Evolutionary conservation across 768 basidiomycete genomes (phyloP), one percentile per base, ranked within the genome.

Genomic region (Collybia nuda): DNA sequence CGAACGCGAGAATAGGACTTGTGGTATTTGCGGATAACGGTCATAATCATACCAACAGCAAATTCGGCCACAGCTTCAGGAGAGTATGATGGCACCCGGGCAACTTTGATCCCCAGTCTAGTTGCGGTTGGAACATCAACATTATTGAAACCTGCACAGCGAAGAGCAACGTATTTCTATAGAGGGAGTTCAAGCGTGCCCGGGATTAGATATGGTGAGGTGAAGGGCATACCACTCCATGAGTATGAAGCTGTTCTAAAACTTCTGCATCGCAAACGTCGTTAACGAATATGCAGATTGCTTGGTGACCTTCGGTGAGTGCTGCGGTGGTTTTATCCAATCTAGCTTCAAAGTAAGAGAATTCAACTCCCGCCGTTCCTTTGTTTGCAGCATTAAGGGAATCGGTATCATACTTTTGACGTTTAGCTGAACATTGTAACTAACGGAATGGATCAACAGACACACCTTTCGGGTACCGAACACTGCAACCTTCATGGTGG

Each of bases 61-160:
- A 76, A 76, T 53, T 75, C 74, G 14, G 74, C 74, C 21, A 75
- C 69, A 8, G 74, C 70, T 57, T 73, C 72, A 2, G 74, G 73
- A 18, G 74, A 70, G 53, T 76, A 76, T 6, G 74, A 67, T 4
- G 74, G 74, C 1, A 74, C 74, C 3, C 71, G 69, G 6, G 63
- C 69, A 23, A 76, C 69, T 48, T 69, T 67, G 57, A 76, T 68
- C 15, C 63, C 66, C 24, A 62, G 51, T 40, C 60, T 59, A 5
- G 48, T 48, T 2, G 73, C 65, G 2, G 68, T 56, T 22, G 47
- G 43, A 23, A 76, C 57, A 43, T 76, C 74, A 42, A 76, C 70
- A 42, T 74, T 74, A 56, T 76, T 74, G 58, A 62, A 74, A 2
- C 74, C 74, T 26, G 74, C 74, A 47, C 73, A 74, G 37, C 74